Evolutionary conservation across 495 filamentous ascomycete genomes (phyloP).

Genomic region (Sabuloglossum arenarium): DNA sequence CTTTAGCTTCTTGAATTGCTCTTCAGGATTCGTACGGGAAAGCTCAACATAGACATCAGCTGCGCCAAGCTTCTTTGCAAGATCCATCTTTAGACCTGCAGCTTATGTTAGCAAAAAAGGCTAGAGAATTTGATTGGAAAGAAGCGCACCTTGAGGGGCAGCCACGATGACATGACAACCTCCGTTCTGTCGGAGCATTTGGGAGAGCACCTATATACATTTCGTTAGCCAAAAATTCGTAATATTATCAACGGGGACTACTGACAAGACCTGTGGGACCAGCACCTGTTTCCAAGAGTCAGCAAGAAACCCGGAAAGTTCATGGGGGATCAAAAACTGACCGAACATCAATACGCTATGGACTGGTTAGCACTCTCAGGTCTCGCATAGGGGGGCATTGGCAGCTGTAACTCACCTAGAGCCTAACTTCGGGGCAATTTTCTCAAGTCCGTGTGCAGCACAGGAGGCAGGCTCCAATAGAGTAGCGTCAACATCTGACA

Average conservation of each 20-base stretch:
- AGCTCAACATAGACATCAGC: conserved; percentile 44
- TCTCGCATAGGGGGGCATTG: neutral
- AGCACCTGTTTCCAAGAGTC: conserved; percentile 14
- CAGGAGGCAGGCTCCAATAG: conserved; percentile 54
- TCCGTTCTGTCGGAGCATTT: conserved; percentile 41
- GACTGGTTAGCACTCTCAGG: neutral
- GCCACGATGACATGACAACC: conserved; percentile 44
- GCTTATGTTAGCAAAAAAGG: neutral
- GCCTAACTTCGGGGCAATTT: conserved; percentile 40
- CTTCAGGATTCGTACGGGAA: conserved; percentile 29
- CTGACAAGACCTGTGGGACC: conserved; percentile 40
- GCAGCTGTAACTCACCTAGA: conserved; percentile 26
- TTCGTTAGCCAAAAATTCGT: neutral
- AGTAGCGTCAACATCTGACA: conserved; percentile 49
- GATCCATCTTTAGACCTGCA: conserved; percentile 36
- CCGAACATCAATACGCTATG: neutral
- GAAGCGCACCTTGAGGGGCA: conserved; percentile 29
- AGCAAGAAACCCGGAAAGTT: neutral
- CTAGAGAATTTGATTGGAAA: neutral
- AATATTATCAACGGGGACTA: neutral
- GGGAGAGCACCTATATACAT: conserved; percentile 25
- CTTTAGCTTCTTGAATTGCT: conserved; percentile 39
- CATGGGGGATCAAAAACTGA: neutral
- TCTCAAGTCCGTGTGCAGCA: conserved; percentile 49
- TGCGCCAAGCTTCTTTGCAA: conserved; percentile 44